Conservation (phyloP, 2,329 filamentous ascomycete genomes). For the Aspergillus felis region DNA sequence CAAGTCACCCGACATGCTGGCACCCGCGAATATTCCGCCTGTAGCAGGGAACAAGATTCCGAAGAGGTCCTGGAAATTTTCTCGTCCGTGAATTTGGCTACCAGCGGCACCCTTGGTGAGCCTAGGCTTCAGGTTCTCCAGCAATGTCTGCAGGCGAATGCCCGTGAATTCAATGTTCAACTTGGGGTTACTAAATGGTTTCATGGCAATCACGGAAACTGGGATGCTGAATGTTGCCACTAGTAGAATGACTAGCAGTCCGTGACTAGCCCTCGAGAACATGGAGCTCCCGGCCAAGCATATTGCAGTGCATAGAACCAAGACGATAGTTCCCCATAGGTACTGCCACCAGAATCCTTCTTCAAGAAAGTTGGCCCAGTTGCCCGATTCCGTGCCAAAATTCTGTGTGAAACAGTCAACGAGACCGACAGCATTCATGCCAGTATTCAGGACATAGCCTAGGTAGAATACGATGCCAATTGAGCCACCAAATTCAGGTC, state of each 20-base stretch:
- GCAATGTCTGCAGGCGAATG: constrained; percentile 64
- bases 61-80: constrained; percentile 77
- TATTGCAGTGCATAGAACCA: constrained; percentile 68
- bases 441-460: constrained; percentile 84
- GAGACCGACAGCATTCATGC: constrained; percentile 81
- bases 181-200: constrained; percentile 62
- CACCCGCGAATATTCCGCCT: constrained; percentile 62
- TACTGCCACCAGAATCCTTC: constrained; percentile 75
- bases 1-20: constrained; percentile 86
- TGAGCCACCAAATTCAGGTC: constrained; percentile 83
- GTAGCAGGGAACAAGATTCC: constrained; percentile 78
- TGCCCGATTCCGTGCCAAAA: constrained; percentile 57
- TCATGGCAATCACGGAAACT: constrained; percentile 64
- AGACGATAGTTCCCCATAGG: constrained; percentile 66
- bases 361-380: constrained; percentile 58
- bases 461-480: constrained; percentile 86
- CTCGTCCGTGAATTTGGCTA: constrained; percentile 58
- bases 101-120: constrained; percentile 61
- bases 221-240: constrained; percentile 78
- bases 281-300: constrained; percentile 76
- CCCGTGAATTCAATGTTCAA: constrained; percentile 74
- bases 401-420: constrained; percentile 78
- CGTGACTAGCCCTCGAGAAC: constrained; percentile 77
- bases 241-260: constrained; percentile 65
- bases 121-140: constrained; percentile 67